phyloP scores from a whole-genome alignment of 1,284 basidiomycete species.

The Clitocybe nebularis region DNA sequence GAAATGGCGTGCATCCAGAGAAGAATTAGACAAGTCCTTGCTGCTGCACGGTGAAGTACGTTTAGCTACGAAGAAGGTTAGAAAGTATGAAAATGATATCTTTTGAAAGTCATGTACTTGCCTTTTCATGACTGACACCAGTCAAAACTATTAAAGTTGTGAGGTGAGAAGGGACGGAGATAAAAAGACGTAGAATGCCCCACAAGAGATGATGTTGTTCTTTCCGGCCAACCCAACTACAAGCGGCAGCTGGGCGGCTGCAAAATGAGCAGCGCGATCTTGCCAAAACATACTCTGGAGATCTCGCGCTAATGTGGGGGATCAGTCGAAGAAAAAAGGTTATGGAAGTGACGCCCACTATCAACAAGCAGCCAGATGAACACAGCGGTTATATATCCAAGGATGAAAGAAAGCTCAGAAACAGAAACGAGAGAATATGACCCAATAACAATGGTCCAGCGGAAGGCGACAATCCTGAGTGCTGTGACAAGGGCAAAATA shows the following conservation, averaged over 20 bases:
- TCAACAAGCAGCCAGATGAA: constrained; percentile 38
- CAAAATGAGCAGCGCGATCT: constrained; percentile 28
- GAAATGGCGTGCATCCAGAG: constrained; percentile 30
- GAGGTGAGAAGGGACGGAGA: no score
- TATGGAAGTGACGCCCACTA: constrained; percentile 28
- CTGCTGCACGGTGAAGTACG: constrained; percentile 30
- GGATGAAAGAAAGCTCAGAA: constrained; percentile 39
- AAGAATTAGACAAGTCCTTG: constrained; percentile 26
- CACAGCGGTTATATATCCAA: constrained; percentile 37
- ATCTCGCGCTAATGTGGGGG: constrained; percentile 22
- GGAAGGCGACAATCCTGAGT: constrained; percentile 41
- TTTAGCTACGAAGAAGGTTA: constrained; percentile 22
- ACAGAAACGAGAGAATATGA: constrained; percentile 31
- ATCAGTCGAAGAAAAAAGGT: neutral
- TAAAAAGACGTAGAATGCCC: no score
- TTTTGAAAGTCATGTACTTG: constrained; percentile 8
- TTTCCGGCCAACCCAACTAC: constrained; percentile 30
- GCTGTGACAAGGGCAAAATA: constrained; percentile 31
- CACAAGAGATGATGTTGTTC: constrained; percentile 31
- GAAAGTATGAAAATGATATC: neutral
- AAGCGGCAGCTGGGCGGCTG: constrained; percentile 28
- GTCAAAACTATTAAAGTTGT: constrained; percentile 26
- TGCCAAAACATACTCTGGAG: constrained; percentile 26
- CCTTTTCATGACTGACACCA: constrained; percentile 31
- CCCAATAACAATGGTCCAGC: constrained; percentile 37